Evolutionary conservation across 306 rosid species (phyloP), one percentile per base, ranked within the genome.

Genomic region (Fragaria vesca): DNA sequence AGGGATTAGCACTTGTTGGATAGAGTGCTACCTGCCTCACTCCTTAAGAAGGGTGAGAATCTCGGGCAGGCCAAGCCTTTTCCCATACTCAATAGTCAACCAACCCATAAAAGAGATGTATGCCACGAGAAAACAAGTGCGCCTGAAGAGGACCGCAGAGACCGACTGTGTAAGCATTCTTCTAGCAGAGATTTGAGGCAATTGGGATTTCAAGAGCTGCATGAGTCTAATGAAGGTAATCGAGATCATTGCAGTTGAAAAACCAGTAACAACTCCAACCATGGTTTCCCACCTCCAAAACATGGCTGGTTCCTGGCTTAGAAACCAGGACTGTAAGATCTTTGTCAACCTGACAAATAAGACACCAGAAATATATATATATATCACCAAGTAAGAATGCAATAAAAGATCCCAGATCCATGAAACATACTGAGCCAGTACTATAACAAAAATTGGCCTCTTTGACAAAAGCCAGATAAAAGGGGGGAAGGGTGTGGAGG

Each of bases 271-370:
- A 45, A 89, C 73, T 79, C 98, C 97, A 40, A 84, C 86, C 55
- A 86, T 17, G 71, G 85, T 74, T 70, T 88, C 98, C 97, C 94
- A 92, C 85, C 87, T 88, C 96, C 87, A 92, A 80, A 73, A 79
- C 67, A 52, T 79, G 24, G 62, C 70, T 82, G 76, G 84, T 81
- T 81, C 80, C 80, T 26, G 62, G 70, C 78, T 62, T 17, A 87
- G 36, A 79, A 82, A 20, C 95, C 91, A 94, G 85, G 90, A 82
- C 11, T 74, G 71, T 72, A 85, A 63, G 84, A 85, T 78, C 79
- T 94, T 88, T 73, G 75, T 69, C 28, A 87, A 86, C 91, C 98
- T 94, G 97, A 78, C 45, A 80, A 42, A 50, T 45, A 85, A 77
- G 81, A 75, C 76, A 32, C 80, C 69, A n/a, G 51, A 68, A 71